phyloP scores from a whole-genome alignment of 106 monocot genomes.

The Cymbidium sinense region DNA sequence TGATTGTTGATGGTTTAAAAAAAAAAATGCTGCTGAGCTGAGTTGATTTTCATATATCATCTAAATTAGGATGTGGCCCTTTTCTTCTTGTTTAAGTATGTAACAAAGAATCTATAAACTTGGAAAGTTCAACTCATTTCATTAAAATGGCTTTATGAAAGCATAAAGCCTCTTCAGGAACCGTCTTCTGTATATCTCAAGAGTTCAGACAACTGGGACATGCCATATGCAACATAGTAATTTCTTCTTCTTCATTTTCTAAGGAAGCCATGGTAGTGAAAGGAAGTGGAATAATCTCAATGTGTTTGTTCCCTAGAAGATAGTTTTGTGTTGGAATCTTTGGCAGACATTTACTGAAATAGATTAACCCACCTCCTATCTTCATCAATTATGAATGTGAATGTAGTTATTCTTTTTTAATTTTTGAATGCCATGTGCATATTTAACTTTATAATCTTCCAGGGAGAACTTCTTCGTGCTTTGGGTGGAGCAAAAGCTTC shows the following conservation, averaged over 20 bases:
- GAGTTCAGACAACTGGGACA: neutral
- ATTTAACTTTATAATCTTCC: constrained; percentile 4
- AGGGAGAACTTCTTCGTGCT: constrained; percentile 84
- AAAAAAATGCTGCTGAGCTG: neutral
- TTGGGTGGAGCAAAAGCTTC: constrained; percentile 80
- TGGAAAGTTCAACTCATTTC: no score
- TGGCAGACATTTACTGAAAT: neutral
- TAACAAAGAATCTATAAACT: no score
- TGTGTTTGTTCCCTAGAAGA: neutral
- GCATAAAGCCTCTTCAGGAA: neutral
- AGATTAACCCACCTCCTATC: neutral
- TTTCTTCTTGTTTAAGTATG: neutral
- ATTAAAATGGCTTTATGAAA: no score
- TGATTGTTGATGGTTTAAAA: neutral
- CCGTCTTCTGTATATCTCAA: neutral
- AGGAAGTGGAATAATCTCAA: neutral
- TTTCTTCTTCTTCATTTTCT: neutral
- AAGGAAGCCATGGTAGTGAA: neutral
- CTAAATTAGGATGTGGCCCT: constrained; percentile 1
- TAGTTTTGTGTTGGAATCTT: neutral
- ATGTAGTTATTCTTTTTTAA: constrained; percentile 2
- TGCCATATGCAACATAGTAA: constrained; percentile 1
- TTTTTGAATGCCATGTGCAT: neutral
- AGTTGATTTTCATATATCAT: neutral
- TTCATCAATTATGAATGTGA: neutral